A percentile compares a stretch with the other conserved stretches of the same genome.
These are phyloP conservation scores for Auriculariales sp. DNA, from an alignment of 768 basidiomycete genomes.

Conservation along the genomic window DNA sequence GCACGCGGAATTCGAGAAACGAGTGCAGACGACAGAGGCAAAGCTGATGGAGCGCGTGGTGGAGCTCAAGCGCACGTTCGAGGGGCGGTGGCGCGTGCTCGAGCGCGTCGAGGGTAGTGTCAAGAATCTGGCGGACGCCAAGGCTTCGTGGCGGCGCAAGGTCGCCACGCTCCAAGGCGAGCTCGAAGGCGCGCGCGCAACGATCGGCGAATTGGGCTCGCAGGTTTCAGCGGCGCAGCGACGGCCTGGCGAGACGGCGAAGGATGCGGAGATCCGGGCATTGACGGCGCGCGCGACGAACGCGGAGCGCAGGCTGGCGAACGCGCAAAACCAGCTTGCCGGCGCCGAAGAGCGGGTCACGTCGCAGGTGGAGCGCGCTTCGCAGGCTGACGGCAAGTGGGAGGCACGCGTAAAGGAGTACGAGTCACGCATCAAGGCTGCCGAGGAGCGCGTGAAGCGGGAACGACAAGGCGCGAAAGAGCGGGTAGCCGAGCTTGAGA, in stretches of 20 bases:
- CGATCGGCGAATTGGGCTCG: constrained; percentile 56
- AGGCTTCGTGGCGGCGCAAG: constrained; percentile 72
- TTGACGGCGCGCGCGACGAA: constrained; percentile 62
- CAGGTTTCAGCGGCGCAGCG: constrained; percentile 54
- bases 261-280: constrained; percentile 56
- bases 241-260: constrained; percentile 29
- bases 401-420: constrained; percentile 92
- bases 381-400: constrained; percentile 74
- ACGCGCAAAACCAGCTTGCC: constrained; percentile 70
- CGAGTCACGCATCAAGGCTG: constrained; percentile 61
- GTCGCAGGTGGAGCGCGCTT: constrained; percentile 54
- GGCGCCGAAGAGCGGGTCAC: constrained; percentile 77
- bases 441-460: constrained; percentile 84
- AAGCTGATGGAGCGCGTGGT: constrained; percentile 57
- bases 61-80: constrained; percentile 76
- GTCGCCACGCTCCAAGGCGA: constrained; percentile 78
- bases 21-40: constrained; percentile 63
- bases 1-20: constrained; percentile 74
- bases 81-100: constrained; percentile 78
- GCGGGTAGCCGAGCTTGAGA: constrained; percentile 56
- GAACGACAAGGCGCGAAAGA: constrained; percentile 93
- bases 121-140: constrained; percentile 69
- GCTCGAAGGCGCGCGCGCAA: constrained; percentile 53
- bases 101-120: constrained; percentile 84
- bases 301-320: constrained; percentile 77